phyloP scores from a whole-genome alignment of 2,329 filamentous ascomycete genomes.

The Nemania abortiva region DNA sequence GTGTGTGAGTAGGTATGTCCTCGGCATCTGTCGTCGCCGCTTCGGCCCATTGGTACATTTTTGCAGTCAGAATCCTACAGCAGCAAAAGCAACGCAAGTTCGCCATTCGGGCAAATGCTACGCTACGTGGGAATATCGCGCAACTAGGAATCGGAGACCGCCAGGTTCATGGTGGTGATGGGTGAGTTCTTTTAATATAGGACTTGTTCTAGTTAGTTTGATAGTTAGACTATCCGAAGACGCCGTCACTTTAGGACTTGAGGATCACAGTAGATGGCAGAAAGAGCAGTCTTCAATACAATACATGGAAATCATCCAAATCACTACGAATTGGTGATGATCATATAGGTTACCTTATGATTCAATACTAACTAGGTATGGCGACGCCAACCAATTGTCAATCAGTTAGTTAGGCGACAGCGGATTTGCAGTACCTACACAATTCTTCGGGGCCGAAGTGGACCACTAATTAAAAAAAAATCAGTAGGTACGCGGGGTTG shows the following conservation, averaged over 20 bases:
- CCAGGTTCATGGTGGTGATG: neutral
- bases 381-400: neutral
- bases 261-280: neutral
- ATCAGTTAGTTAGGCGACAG: neutral
- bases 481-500: constrained; percentile 13
- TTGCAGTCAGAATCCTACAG: neutral
- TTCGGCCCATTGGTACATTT: neutral
- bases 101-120: neutral
- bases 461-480: constrained; percentile 8
- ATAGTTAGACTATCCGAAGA: too few relatives aligned
- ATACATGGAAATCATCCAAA: neutral
- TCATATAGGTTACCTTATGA: neutral
- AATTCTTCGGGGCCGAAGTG: constrained; percentile 5
- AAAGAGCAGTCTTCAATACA: neutral
- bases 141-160: neutral
- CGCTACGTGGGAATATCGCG: neutral
- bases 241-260: neutral
- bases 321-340: neutral
- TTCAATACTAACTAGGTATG: neutral
- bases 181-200: neutral
- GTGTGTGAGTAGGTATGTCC: neutral
- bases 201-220: too few relatives aligned
- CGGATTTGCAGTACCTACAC: constrained; percentile 1
- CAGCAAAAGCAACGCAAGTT: constrained; percentile 17
- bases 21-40: neutral